Conservation (phyloP, 2,329 filamentous ascomycete species). For the Acrocalymma vagum region DNA sequence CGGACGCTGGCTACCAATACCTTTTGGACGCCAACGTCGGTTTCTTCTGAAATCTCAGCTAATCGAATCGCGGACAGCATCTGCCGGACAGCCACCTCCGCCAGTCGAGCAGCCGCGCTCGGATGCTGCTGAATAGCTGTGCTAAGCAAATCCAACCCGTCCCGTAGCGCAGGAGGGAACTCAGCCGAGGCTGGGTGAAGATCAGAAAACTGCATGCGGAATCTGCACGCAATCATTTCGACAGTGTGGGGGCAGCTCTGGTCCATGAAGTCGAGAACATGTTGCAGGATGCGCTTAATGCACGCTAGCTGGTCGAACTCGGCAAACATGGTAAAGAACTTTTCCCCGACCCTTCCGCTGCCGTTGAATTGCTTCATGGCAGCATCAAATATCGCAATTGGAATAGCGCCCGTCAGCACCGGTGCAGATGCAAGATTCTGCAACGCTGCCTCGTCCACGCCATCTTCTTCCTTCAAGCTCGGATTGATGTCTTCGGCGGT, state of each 20-base stretch:
- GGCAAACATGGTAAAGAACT: constrained; percentile 83
- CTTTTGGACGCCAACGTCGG: constrained; percentile 63
- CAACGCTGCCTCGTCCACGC: constrained; percentile 63
- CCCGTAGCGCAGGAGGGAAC: constrained; percentile 76
- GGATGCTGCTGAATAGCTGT: constrained; percentile 53
- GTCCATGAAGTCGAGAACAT: constrained; percentile 74
- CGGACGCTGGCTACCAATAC: constrained; percentile 57
- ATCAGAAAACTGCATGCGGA: constrained; percentile 75
- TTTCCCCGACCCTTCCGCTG: constrained; percentile 70
- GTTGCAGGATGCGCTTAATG: constrained; percentile 72
- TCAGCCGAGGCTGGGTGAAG: constrained; percentile 69
- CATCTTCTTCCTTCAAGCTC: constrained; percentile 59
- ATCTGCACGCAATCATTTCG: constrained; percentile 73
- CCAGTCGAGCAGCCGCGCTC: constrained; percentile 46
- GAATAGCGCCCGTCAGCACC: constrained; percentile 90
- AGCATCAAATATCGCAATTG: constrained; percentile 88
- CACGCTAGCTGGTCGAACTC: constrained; percentile 73
- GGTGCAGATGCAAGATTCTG: constrained; percentile 75
- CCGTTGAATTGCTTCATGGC: constrained; percentile 80
- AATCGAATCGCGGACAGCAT: constrained; percentile 56
- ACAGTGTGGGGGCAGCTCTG: constrained; percentile 62
- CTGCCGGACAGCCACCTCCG: constrained; percentile 58
- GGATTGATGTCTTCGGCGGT: constrained; percentile 70
- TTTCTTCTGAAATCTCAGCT: constrained; percentile 49
- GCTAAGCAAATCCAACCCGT: constrained; percentile 70